Base-by-base conservation (phyloP, 2,329 filamentous ascomycete genomes). In the Zasmidium citrigriseum region DNA sequence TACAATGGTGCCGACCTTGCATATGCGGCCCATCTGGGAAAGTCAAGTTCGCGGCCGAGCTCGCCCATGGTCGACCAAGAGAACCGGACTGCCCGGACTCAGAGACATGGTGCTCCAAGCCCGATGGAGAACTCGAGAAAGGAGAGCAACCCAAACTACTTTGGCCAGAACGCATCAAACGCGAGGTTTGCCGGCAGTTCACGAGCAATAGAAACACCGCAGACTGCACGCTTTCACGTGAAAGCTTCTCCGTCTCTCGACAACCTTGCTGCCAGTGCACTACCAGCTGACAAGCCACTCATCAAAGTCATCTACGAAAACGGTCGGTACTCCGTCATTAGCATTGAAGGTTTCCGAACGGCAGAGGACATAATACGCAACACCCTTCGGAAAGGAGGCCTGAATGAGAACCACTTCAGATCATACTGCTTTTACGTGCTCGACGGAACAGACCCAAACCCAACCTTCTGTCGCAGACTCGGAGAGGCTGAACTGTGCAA, bases 361-460 rank as follows among this genome's bases (percentile, higher is more conserved):
- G 90, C 91, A 60, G 95, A 97, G 69, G 92, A 98, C 66, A 90
- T 98, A 53, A 93, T 97, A 80, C 84, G 92, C 47, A 89, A 91
- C 60, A 96, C 95, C 0, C 78, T 98, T 46, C 86, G 89, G 66
- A 98, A 98, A 74, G 90, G 96, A 63, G 87, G 88, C 44, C 83
- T 96, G 25, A 90, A 92, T 21, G 92, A 96, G 71, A 90, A 93
- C 62, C 92, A 97, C 69, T 90, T 95, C 72, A 86, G 92, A 68
- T 96, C 96, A 70, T 98, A 96, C 77, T 97, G 93, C 78, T 98
- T 99, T 78, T 98, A 95, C 81, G 89, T 96, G 1, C 81, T 98
- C 58, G 88, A 91, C 65, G 93, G 93, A 52, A 80, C 91, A 41
- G 91, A 97, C 49, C 88, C 93, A 1, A 89, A 95, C 66, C 89